Conservation (phyloP, 805 yeast genomes). For the Allodekkera sacchari region DNA sequence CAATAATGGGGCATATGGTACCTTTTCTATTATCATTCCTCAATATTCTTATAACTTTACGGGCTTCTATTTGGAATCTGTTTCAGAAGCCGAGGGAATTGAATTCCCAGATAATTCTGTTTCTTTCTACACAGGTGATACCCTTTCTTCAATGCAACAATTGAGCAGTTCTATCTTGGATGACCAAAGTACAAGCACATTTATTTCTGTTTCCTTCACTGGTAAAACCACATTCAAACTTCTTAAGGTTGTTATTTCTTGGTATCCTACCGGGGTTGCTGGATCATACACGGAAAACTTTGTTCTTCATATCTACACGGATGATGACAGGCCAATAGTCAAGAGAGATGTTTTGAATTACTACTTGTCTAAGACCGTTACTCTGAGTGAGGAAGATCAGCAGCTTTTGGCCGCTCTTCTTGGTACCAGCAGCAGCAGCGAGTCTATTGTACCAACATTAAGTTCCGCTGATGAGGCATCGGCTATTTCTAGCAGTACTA, state of each 20-base stretch:
- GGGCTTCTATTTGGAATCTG: constrained; percentile 1
- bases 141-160: too few relatives aligned
- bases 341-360: constrained; percentile 2
- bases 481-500: too few relatives aligned
- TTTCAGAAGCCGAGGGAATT: neutral
- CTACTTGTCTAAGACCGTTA: constrained; percentile 1
- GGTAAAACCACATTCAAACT: constrained; percentile 1
- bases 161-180: too few relatives aligned
- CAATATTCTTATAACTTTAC: constrained; percentile 1
- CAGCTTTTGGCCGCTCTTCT: too few relatives aligned
- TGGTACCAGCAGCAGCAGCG: too few relatives aligned
- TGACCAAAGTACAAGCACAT: too few relatives aligned
- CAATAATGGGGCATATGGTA: too few relatives aligned
- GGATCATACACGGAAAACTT: constrained; percentile 1
- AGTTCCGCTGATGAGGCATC: too few relatives aligned
- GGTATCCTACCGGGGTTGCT: neutral
- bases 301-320: neutral
- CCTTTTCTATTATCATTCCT: constrained; percentile 2
- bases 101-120: neutral
- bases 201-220: constrained; percentile 1
- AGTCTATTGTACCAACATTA: too few relatives aligned
- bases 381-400: neutral
- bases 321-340: neutral
- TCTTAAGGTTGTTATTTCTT: constrained; percentile 1
- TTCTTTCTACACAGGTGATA: neutral